Conservation (phyloP, 805 yeast genomes). For the Dipodascus albidus region DNA sequence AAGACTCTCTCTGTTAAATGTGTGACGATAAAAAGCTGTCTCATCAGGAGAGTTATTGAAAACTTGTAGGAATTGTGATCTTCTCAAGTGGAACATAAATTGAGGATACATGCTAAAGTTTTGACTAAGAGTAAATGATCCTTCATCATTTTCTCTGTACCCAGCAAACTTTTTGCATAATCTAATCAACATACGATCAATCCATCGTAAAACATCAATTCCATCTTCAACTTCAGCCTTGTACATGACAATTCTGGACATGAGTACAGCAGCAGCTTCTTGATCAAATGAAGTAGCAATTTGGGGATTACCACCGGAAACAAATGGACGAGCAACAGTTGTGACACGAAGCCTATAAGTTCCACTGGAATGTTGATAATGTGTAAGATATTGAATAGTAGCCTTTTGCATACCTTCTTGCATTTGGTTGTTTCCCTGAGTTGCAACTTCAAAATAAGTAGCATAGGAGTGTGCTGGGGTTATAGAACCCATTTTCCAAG, state of each 20-base stretch:
- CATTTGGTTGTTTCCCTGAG: slow-evolving; percentile 28
- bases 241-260: slow-evolving; percentile 82
- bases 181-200: slow-evolving; percentile 81
- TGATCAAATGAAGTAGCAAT: slow-evolving; percentile 69
- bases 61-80: slow-evolving; percentile 91
- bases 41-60: slow-evolving; percentile 98
- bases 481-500: slow-evolving; percentile 69
- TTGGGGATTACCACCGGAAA: slow-evolving; percentile 44
- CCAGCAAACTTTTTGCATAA: slow-evolving; percentile 91
- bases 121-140: slow-evolving; percentile 71
- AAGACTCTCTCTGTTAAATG: slow-evolving; percentile 81
- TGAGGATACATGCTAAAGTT: slow-evolving; percentile 88
- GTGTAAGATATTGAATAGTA: slow-evolving; percentile 68
- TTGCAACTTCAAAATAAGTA: slow-evolving; percentile 68
- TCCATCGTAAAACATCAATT: slow-evolving; percentile 89
- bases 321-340: slow-evolving; percentile 45
- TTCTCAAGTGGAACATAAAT: slow-evolving; percentile 87
- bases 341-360: slow-evolving; percentile 78
- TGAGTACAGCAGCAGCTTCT: slow-evolving; percentile 89
- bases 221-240: slow-evolving; percentile 75
- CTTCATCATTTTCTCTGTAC: slow-evolving; percentile 75
- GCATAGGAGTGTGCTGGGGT: slow-evolving; percentile 81
- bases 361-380: slow-evolving; percentile 86
- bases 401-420: slow-evolving; percentile 6
- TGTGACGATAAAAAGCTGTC: slow-evolving; percentile 93